Percentiles rank a stretch among this genome's conserved stretches.
Conservation (phyloP, 371 early-diverging fungal genomes). For the Cladochytrium tenue region DNA sequence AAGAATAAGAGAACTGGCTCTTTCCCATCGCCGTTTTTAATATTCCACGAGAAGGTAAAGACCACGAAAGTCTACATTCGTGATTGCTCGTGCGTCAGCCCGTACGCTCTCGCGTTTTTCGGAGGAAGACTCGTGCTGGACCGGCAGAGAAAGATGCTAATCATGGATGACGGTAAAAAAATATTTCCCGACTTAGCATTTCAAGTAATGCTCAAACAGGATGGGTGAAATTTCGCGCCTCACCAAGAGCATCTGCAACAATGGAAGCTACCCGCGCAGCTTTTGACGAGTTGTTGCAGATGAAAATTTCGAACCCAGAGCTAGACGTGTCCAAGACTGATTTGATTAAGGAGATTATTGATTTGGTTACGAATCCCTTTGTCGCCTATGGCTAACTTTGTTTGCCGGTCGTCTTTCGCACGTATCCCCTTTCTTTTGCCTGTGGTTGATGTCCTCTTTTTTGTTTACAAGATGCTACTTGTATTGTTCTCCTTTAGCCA, state of each 20-base stretch:
- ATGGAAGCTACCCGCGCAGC: slow-evolving; percentile 35
- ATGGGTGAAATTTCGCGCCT: slow-evolving; percentile 37
- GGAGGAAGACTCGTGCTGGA: slow-evolving; percentile 37
- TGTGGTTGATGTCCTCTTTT: too few relatives aligned
- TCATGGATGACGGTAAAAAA: slow-evolving; percentile 33
- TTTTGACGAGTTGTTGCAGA: slow-evolving; percentile 38
- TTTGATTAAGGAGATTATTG: slow-evolving; percentile 24
- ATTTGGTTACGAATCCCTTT: slow-evolving; percentile 21
- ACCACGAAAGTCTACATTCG: slow-evolving; percentile 43
- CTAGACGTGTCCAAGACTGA: slow-evolving; percentile 25
- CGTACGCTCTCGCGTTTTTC: slow-evolving; percentile 41
- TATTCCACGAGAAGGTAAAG: slow-evolving; percentile 42
- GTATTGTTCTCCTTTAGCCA: too few relatives aligned
- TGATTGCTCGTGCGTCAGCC: slow-evolving; percentile 32
- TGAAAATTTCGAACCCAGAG: slow-evolving; percentile 36
- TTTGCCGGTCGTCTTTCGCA: too few relatives aligned
- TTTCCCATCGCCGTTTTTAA: slow-evolving; percentile 29
- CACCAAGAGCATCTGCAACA: slow-evolving; percentile 18
- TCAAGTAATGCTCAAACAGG: too few relatives aligned
- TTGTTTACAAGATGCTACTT: too few relatives aligned
- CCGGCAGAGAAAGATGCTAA: slow-evolving; percentile 15
- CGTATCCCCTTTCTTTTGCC: too few relatives aligned
- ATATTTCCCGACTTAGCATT: too few relatives aligned
- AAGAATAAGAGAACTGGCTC: slow-evolving; percentile 33
- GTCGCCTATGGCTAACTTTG: too few relatives aligned